These are phyloP conservation scores for Citrus australasica DNA, from an alignment of 345 rosid genomes.

Conservation along the genomic window DNA sequence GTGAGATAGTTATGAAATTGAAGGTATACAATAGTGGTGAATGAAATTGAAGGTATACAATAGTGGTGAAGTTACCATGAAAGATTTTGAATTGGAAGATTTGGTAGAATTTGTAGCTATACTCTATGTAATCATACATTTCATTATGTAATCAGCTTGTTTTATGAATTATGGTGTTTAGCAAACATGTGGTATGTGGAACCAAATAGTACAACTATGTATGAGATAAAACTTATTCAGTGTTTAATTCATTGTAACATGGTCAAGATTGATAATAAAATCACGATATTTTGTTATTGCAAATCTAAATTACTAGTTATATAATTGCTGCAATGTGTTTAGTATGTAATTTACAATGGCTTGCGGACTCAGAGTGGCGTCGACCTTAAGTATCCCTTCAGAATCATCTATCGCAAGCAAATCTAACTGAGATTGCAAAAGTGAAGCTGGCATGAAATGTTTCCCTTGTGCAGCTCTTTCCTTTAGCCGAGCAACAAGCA, in stretches of 20 bases:
- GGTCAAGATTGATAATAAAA: neutral
- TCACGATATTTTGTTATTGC: neutral
- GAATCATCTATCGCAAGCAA: slow-evolving; percentile 59
- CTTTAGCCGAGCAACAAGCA: slow-evolving; percentile 51
- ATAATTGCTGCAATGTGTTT: neutral
- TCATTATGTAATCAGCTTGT: neutral
- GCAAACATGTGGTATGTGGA: neutral
- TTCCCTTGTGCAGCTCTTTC: slow-evolving; percentile 58
- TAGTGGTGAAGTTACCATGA: neutral
- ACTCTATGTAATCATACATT: neutral
- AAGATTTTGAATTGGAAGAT: neutral
- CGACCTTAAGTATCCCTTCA: slow-evolving; percentile 55
- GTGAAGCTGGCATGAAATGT: slow-evolving; percentile 79
- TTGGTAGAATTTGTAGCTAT: neutral
- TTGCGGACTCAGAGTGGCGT: slow-evolving; percentile 50
- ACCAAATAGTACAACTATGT: neutral
- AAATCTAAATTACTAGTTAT: neutral
- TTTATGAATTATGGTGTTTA: neutral
- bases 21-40: neutral
- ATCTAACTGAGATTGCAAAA: slow-evolving; percentile 79
- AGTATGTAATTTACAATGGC: slow-evolving; percentile 30
- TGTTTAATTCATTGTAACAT: neutral
- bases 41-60: neutral
- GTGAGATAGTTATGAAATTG: neutral
- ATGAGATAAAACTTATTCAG: neutral